These are phyloP conservation scores for Biscutella auriculata DNA, from an alignment of 441 rosid species.

Conservation along the genomic window DNA sequence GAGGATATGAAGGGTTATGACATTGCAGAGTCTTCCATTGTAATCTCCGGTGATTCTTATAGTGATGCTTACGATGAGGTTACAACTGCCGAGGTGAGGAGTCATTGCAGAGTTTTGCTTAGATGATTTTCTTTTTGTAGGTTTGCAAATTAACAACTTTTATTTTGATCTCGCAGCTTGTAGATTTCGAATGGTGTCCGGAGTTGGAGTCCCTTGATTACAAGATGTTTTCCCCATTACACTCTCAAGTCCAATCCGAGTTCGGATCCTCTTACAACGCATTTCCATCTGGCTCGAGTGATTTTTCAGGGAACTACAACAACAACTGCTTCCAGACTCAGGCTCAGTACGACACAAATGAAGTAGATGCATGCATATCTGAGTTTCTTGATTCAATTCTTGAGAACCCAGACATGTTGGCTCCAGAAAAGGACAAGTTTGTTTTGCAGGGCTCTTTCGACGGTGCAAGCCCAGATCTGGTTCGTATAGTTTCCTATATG, in stretches of 20 bases:
- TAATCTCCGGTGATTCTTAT: constrained; percentile 8
- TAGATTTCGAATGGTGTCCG: constrained; percentile 19
- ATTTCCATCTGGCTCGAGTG: constrained; percentile 9
- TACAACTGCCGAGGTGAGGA: constrained; percentile 30
- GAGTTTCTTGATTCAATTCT: constrained; percentile 45
- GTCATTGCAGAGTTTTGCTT: not conserved
- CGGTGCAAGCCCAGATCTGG: constrained; percentile 20
- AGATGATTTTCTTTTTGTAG: not conserved
- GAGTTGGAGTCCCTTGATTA: constrained; percentile 24
- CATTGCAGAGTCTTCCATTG: constrained; percentile 4
- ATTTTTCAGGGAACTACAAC: not conserved
- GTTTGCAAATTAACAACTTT: not conserved
- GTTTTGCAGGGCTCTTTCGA: constrained; percentile 5
- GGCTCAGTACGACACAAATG: constrained; percentile 27
- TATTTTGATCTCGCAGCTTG: constrained; percentile 24
- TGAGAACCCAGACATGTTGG: constrained; percentile 22
- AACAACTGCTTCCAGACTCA: constrained; percentile 8
- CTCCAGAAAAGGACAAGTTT: not conserved
- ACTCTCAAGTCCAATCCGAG: constrained; percentile 29
- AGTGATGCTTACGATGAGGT: constrained; percentile 13
- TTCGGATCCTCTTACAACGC: constrained; percentile 24
- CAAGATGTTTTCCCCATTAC: constrained; percentile 38
- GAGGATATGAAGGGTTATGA: constrained; percentile 14
- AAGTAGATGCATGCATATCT: constrained; percentile 26
- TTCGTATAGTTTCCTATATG: constrained; percentile 17